These are phyloP conservation scores for Neofusicoccum laricinum DNA, from an alignment of 2,329 filamentous ascomycete genomes.

Conservation along the genomic window DNA sequence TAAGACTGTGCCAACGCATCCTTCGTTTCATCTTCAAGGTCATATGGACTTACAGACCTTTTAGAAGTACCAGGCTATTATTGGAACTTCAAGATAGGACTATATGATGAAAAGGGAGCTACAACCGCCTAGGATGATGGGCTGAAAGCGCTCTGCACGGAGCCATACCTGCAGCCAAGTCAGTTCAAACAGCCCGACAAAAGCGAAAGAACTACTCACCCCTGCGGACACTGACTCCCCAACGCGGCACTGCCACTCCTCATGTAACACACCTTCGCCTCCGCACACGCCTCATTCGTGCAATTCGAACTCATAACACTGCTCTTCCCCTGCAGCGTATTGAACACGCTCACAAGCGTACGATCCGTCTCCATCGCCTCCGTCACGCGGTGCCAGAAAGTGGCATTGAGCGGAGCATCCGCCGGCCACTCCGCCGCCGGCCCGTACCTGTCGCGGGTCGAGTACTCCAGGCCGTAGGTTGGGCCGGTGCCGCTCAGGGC, in stretches of 20 bases:
- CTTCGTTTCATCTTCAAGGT: too few species aligned
- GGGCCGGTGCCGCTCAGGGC: slow-evolving; percentile 43
- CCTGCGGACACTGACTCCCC: slow-evolving; percentile 52
- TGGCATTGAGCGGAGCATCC: slow-evolving; percentile 54
- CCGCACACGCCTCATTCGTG: slow-evolving; percentile 49
- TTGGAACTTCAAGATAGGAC: too few species aligned
- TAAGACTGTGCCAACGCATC: too few species aligned
- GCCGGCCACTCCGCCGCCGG: slow-evolving; percentile 44
- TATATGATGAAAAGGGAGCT: too few species aligned
- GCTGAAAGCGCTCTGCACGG: slow-evolving; percentile 40
- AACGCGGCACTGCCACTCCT: slow-evolving; percentile 53
- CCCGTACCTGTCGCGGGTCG: slow-evolving; percentile 50
- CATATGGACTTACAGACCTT: too few species aligned
- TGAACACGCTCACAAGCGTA: slow-evolving; percentile 50
- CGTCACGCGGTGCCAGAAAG: slow-evolving; percentile 58
- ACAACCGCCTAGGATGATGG: too few species aligned
- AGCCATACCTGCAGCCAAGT: slow-evolving; percentile 25
- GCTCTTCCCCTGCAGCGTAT: slow-evolving; percentile 52
- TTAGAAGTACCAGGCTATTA: too few species aligned
- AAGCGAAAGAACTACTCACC: slow-evolving; percentile 28
- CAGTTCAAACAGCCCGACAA: slow-evolving; percentile 14
- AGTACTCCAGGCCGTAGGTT: slow-evolving; percentile 51
- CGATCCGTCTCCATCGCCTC: slow-evolving; percentile 55
- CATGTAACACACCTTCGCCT: slow-evolving; percentile 60
- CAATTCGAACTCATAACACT: slow-evolving; percentile 53